Percentiles rank a stretch among this genome's conserved stretches.
Conservation (phyloP, 495 filamentous ascomycete genomes). For the Xylaria telfairii region DNA sequence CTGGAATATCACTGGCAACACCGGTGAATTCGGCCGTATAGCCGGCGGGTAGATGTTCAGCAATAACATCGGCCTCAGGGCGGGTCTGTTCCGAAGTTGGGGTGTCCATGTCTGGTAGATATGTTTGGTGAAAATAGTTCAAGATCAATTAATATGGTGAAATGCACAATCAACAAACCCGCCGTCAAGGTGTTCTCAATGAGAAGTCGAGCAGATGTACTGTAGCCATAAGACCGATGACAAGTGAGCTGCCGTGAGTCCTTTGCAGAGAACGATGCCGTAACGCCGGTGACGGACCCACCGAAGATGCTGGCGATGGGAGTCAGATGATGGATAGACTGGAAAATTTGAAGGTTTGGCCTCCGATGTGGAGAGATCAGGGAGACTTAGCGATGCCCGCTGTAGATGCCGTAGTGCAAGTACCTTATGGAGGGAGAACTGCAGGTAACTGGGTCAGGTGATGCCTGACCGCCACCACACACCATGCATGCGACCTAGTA, state of each 20-base stretch:
- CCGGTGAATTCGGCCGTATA: constrained; percentile 52
- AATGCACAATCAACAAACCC: background rate
- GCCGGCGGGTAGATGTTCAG: constrained; percentile 54
- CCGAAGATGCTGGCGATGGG: background rate
- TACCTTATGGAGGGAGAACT: too few species aligned
- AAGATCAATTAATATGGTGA: constrained; percentile 1
- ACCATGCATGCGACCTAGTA: background rate
- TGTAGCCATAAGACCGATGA: constrained; percentile 18
- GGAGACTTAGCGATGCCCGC: background rate
- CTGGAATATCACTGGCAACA: constrained; percentile 30
- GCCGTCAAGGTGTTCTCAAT: constrained; percentile 11
- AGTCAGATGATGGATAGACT: background rate
- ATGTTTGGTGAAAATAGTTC: background rate
- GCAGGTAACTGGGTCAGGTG: constrained; percentile 1
- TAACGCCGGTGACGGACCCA: background rate
- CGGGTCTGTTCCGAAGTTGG: constrained; percentile 30
- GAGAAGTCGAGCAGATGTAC: constrained; percentile 9
- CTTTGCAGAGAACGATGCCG: background rate
- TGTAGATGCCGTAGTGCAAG: background rate
- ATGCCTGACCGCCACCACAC: constrained; percentile 3
- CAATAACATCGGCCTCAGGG: constrained; percentile 45
- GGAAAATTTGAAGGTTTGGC: background rate
- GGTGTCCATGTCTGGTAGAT: constrained; percentile 2
- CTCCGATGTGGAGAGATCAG: background rate
- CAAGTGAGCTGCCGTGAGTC: background rate